Base-by-base conservation (phyloP, 2,329 filamentous ascomycete genomes). In the Fusarium liriodendri region DNA sequence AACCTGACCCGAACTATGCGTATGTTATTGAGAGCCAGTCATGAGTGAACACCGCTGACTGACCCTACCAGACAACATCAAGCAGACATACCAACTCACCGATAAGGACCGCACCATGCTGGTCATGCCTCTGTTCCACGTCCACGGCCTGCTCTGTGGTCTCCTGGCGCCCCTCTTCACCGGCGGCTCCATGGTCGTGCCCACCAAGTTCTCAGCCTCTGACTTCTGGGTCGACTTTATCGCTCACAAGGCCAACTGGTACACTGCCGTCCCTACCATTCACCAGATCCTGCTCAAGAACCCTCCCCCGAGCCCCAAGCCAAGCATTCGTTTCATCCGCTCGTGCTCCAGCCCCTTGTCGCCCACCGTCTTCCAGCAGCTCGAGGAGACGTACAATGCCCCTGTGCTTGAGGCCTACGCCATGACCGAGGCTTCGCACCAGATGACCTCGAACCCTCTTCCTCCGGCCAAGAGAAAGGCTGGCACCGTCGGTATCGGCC, bases 111-210 rank as follows among this genome's bases (percentile, higher is more conserved):
- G 94, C 55, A 96, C 94, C 32, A 92, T 95, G 88, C 88, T 97
- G 18, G 94, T 97, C 69, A 97, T 97, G 94, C 94, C 94, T 20
- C 88, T 97, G 2, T 97, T 97, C 87, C 94, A 97, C 83, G 94
- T 97, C 58, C 94, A 97, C 80, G 95, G 95, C n/a, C 88, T 97
- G 3, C 87, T 97, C 16, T 95, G 94, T 70, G 94, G 90, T 22
- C 93, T 97, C 77, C 88, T 97, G 5, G 93, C 94, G 2, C 93
- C 94, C 1, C 87, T 97, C 13, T 87, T 88, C 75, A 92, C 93
- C 3, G 93, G 92, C 33, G 94, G 94, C 64, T 95, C 94, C 8
- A 93, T 95, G 70, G 87, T 97, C 66, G 92, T 97, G 6, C 94
- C 94, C 3, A 78, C 87, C 62, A 93, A 92, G 79, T 97, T 97